A percentile compares a stretch with the other conserved stretches of the same genome.
phyloP scores from a whole-genome alignment of 192 early-diverging fungal species.

The Entomortierella lignicola region DNA sequence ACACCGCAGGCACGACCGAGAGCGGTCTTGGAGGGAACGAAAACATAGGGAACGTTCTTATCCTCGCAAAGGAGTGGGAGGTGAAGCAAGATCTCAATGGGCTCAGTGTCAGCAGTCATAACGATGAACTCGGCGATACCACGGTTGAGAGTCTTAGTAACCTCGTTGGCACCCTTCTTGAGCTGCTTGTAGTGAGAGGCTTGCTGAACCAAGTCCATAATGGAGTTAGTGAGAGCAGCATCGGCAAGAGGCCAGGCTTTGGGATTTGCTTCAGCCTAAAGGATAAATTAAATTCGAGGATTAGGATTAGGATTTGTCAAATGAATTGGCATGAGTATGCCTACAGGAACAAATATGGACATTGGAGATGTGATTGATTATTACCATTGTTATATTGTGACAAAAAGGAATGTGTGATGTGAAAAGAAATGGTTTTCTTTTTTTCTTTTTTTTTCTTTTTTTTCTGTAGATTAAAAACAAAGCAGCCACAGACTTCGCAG shows the following conservation, averaged over 20 bases:
- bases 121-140: slow-evolving; percentile 99
- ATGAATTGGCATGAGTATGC: no score
- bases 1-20: slow-evolving; percentile 98
- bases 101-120: slow-evolving; percentile 98
- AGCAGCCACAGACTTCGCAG: neutral
- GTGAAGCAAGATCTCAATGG: slow-evolving; percentile 97
- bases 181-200: slow-evolving; percentile 99
- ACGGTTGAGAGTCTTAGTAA: slow-evolving; percentile 99
- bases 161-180: slow-evolving; percentile 99
- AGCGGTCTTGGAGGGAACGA: slow-evolving; percentile 96
- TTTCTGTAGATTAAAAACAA: neutral
- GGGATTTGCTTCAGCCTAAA: slow-evolving; percentile 63
- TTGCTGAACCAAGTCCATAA: slow-evolving; percentile 98
- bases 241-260: slow-evolving; percentile 95
- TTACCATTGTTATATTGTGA: slow-evolving; percentile 12
- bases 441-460: neutral
- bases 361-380: no score
- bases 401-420: neutral
- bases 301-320: neutral
- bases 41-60: slow-evolving; percentile 99
- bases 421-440: neutral
- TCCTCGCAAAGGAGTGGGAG: slow-evolving; percentile 98
- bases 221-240: slow-evolving; percentile 87
- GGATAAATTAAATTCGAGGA: neutral
- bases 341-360: no score